Conservation (phyloP, 176 grass and related monocot genomes). For the Neostapfia colusana region DNA sequence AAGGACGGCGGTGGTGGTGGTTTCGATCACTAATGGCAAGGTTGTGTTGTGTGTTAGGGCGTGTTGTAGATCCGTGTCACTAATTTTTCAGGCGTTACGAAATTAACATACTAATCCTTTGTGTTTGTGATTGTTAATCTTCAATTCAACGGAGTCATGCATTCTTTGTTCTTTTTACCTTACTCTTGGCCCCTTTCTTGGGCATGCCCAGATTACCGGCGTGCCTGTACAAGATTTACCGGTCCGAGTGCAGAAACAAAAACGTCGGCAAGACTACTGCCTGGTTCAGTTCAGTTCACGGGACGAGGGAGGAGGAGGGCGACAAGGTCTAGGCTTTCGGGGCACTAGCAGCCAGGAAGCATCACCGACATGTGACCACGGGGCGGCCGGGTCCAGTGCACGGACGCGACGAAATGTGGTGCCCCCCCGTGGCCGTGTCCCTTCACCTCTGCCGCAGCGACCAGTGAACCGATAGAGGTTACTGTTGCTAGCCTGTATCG, state of each 20-base stretch:
- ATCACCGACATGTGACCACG: not conserved
- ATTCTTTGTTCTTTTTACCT: not conserved
- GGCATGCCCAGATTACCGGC: not conserved
- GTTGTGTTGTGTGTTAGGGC: not conserved
- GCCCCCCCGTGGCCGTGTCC: not conserved
- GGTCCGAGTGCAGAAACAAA: not conserved
- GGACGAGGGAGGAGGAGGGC: not conserved
- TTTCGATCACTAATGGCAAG: not conserved
- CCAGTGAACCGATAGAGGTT: not conserved
- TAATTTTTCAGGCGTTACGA: constrained; percentile 33
- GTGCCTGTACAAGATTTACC: not conserved
- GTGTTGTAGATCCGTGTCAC: constrained; percentile 45
- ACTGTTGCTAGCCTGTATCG: not conserved
- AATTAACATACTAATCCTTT: constrained; percentile 23
- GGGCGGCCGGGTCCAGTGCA: not conserved
- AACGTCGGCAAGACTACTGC: not conserved
- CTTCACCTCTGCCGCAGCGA: not conserved
- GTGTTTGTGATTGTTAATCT: constrained; percentile 2
- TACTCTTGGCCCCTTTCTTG: not conserved
- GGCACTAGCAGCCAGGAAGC: not conserved
- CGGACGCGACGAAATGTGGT: constrained; percentile 2
- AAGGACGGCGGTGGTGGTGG: not conserved
- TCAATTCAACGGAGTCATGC: not conserved
- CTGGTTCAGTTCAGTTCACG: not conserved
- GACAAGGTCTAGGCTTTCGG: not conserved